Base-by-base conservation (phyloP, 306 rosid species). In the Erythrophleum fordii region DNA sequence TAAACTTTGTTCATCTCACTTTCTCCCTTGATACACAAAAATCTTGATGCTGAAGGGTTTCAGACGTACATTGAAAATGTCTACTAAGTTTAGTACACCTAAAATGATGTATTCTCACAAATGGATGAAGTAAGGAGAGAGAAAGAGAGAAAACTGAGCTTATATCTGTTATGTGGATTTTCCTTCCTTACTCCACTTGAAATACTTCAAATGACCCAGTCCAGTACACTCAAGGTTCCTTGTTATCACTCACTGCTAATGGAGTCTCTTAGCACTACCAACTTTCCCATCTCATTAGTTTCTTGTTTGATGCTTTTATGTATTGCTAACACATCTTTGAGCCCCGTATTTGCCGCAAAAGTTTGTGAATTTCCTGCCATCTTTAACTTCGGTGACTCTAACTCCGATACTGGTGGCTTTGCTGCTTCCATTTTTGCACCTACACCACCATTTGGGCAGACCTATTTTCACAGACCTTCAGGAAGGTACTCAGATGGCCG, bases 401-500 rank as follows among this genome's bases (percentile, higher is more conserved):
- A 61, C 22, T 61, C 68, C 11, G 68, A 61, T 8, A 29, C 42
- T 3, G 68, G 68, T 14, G 68, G 42, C 68, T 13, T 61, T 14
- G 41, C 42, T 61, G 39, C 68, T 28, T 9, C 68, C 68, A 8
- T 61, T 29, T 61, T 20, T 10, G 12, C 5, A 3, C 42, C 68
- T 16, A 39, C 68, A 20, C 42, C 17, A 3, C 68, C 68, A 1
- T 14, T 29, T 8, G 68, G 68, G 11, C 22, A 13, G 11, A 61
- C 68, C 12, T 31, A 61, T 61, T 61, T 61, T 31, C 22, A 11
- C 12, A 37, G 42, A 29, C 22, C 68, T 29, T 28, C 68, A 2
- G 68, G 42, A 61, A 61, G 68, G 68, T 28, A 6, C 42, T 61
- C 41, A 9, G 91, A 87, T 64, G 88, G 85, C 52, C 78, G 85